phyloP scores from a whole-genome alignment of 2,329 filamentous ascomycete genomes.

The Metarhizium anisopliae region DNA sequence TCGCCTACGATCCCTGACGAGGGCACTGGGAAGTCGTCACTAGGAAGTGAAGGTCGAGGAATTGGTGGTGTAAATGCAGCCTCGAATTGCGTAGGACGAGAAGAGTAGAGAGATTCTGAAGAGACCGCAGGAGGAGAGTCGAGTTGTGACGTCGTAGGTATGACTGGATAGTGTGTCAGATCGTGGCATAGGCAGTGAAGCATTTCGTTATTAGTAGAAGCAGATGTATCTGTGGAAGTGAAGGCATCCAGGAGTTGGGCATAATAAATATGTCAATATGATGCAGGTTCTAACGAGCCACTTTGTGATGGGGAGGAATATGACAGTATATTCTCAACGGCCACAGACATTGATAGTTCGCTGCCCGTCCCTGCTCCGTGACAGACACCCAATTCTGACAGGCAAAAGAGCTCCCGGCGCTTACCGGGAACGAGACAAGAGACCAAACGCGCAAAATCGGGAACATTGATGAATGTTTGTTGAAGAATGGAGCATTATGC shows the following conservation, averaged over 20 bases:
- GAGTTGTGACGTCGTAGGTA: constrained; percentile 10
- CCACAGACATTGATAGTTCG: background rate
- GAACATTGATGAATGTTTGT: background rate
- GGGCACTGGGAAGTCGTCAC: background rate
- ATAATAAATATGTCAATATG: background rate
- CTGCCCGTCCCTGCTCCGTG: background rate
- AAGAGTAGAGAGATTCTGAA: background rate
- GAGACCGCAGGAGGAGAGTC: constrained; percentile 4
- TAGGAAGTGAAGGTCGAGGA: background rate
- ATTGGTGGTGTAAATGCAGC: background rate
- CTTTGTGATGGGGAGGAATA: background rate
- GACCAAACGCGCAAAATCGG: background rate
- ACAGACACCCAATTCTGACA: background rate
- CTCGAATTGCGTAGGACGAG: background rate
- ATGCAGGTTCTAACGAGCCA: background rate
- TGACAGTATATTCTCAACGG: background rate
- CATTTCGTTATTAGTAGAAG: constrained; percentile 12
- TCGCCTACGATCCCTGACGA: background rate
- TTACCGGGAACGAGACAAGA: background rate
- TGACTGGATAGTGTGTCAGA: constrained; percentile 20
- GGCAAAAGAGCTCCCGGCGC: background rate
- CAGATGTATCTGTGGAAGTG: background rate
- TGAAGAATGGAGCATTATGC: background rate
- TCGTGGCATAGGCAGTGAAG: constrained; percentile 15
- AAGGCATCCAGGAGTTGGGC: background rate